These are phyloP conservation scores for Phlyctochytrium planicorne DNA, from an alignment of 192 early-diverging fungal species.

Conservation along the genomic window DNA sequence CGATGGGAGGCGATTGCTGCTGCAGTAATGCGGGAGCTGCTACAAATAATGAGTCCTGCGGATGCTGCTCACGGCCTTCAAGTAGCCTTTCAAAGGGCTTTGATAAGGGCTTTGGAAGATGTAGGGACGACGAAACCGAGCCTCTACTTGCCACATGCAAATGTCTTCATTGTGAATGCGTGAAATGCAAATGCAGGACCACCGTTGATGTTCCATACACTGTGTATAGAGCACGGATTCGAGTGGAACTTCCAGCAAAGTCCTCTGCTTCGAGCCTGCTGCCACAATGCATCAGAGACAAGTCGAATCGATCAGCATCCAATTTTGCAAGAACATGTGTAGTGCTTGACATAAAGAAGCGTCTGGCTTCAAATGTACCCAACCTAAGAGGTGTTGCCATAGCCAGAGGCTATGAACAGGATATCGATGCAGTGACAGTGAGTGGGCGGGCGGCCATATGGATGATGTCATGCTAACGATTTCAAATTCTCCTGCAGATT, in stretches of 20 bases:
- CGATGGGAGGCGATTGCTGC: too few relatives aligned
- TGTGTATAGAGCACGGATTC: background rate
- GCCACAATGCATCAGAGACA: background rate
- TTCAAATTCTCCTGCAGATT: background rate
- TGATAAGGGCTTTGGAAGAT: too few relatives aligned
- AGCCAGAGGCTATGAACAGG: background rate
- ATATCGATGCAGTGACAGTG: background rate
- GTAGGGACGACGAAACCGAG: too few relatives aligned
- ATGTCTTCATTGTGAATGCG: constrained; percentile 13
- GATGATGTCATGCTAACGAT: background rate
- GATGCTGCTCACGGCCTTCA: too few relatives aligned
- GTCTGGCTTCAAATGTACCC: constrained; percentile 4
- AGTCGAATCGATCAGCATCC: background rate
- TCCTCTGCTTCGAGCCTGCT: background rate
- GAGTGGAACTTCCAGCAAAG: background rate
- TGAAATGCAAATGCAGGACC: constrained; percentile 18
- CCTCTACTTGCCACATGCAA: background rate
- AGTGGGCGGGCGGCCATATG: background rate
- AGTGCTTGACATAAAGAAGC: constrained; percentile 3
- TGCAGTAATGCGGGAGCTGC: too few relatives aligned
- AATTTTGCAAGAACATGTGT: background rate
- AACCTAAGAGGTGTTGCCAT: constrained; percentile 11
- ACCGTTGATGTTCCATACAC: constrained; percentile 4
- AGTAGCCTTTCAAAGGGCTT: too few relatives aligned
- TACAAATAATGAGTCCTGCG: too few relatives aligned